Evolutionary conservation across 257 asterid genomes (phyloP), one percentile per base, ranked within the genome.

Genomic region (Solanum infundibuliforme): DNA sequence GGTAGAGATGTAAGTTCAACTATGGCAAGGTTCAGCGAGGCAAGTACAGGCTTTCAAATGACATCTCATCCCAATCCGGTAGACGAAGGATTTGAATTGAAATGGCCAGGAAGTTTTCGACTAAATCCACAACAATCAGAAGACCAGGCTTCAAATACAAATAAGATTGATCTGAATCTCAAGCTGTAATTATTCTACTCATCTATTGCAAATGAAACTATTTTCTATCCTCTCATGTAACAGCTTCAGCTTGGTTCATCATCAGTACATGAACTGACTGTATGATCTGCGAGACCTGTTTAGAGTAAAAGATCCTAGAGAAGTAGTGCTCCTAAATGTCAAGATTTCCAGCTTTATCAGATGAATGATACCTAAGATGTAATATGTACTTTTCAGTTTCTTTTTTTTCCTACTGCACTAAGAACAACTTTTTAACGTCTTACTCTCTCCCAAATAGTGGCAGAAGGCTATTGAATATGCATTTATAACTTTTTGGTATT

Each of bases 91-190:
- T 83, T 88, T 29, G 93, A 92, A 46, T 48, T 87, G 84, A 91
- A 87, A 92, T 95, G 99, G 98, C 98, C 98, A n/a, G 98, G 99
- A 92, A 93, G 98, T 90, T 94, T 95, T 91, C 92, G 95, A 85
- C 32, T 89, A 71, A 91, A 92, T 87, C 87, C 90, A 18, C 94
- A 89, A 81, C 91, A 86, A 86, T 87, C 90, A 23, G 93, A 92
- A 90, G 93, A 89, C 71, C 93, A 89, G 89, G 60, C 94, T 83
- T 85, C 94, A 87, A 88, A 83, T 86, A 87, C 93, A 39, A 86
- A 89, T 85, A 86, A 41, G 88, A 94, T 96, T 4, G 99, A 97
- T 92, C 92, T 97, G 90, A 97, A 93, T 91, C 99, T 97, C 85
- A 95, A 92, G 92, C 94, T 97, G 92, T 97, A 90, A 87, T 25